Percentiles rank a stretch among this genome's conserved stretches.
Conservation (phyloP, 1,284 basidiomycete genomes). For the Ustilago bromivora region DNA sequence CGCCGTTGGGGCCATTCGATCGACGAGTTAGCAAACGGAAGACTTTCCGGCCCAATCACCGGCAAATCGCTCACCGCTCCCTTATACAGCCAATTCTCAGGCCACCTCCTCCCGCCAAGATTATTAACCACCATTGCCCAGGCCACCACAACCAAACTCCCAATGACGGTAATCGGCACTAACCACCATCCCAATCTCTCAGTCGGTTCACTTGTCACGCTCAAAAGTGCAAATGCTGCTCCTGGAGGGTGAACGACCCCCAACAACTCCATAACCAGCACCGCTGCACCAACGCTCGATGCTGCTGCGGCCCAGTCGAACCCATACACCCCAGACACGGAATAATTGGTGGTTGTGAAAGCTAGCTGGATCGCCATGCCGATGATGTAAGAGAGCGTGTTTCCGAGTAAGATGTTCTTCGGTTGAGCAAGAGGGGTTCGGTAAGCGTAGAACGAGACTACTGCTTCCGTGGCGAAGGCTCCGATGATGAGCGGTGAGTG, state of each 20-base stretch:
- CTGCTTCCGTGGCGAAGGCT: slow-evolving; percentile 62
- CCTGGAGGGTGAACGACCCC: slow-evolving; percentile 62
- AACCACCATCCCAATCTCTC: slow-evolving; percentile 44
- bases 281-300: slow-evolving; percentile 31
- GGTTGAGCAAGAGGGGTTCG: slow-evolving; percentile 56
- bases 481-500: slow-evolving; percentile 44
- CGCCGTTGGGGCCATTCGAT: slow-evolving; percentile 8
- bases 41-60: slow-evolving; percentile 40
- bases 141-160: slow-evolving; percentile 51
- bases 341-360: slow-evolving; percentile 45
- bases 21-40: slow-evolving; percentile 33
- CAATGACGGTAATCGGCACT: slow-evolving; percentile 43
- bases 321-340: slow-evolving; percentile 39
- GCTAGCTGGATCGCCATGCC: slow-evolving; percentile 56
- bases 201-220: slow-evolving; percentile 43
- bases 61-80: slow-evolving; percentile 37
- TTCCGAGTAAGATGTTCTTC: slow-evolving; percentile 59
- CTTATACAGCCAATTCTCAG: slow-evolving; percentile 47
- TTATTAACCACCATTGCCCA: slow-evolving; percentile 67
- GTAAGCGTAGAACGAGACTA: slow-evolving; percentile 57
- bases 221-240: slow-evolving; percentile 55
- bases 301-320: slow-evolving; percentile 53
- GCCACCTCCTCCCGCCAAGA: slow-evolving; percentile 41
- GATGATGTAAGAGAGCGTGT: slow-evolving; percentile 53
- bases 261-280: slow-evolving; percentile 60